Conservation (phyloP, 2,329 filamentous ascomycete genomes). For the Stemphylium vesicarium region DNA sequence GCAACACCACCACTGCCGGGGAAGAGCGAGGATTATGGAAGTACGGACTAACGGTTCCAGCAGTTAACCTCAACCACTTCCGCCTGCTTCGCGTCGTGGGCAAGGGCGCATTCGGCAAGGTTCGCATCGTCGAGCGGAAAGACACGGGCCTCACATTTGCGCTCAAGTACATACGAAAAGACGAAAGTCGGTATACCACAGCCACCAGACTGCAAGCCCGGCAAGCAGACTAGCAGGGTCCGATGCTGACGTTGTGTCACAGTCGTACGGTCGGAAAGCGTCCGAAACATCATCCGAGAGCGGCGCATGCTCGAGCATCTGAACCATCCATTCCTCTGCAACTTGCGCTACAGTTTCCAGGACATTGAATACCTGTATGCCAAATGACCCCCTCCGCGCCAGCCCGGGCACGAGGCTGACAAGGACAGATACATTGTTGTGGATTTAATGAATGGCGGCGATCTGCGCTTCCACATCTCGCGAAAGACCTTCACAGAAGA, state of each 20-base stretch:
- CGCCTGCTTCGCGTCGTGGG: conserved; percentile 93
- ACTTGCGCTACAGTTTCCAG: conserved; percentile 98
- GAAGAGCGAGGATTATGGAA: background rate
- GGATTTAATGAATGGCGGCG: conserved; percentile 96
- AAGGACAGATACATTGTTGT: conserved; percentile 80
- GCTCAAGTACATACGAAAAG: conserved; percentile 97
- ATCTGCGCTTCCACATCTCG: conserved; percentile 96
- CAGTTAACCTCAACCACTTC: conserved; percentile 98
- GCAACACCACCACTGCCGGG: background rate
- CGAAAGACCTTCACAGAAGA: conserved; percentile 98
- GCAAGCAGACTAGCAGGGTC: conserved; percentile 12
- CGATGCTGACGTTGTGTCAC: conserved; percentile 42
- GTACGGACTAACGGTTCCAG: conserved; percentile 23
- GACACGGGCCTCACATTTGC: conserved; percentile 94
- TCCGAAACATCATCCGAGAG: conserved; percentile 97
- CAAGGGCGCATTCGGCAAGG: conserved; percentile 97
- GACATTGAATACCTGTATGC: conserved; percentile 97
- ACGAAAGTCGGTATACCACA: conserved; percentile 74
- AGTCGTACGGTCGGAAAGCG: conserved; percentile 97
- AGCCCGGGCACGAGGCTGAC: conserved; percentile 18
- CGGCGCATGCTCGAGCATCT: conserved; percentile 97
- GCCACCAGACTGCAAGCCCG: background rate
- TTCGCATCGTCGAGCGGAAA: conserved; percentile 97
- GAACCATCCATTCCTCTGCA: conserved; percentile 97
- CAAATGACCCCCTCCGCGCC: too few relatives aligned